A percentile compares a stretch with the other conserved stretches of the same genome.
phyloP scores from a whole-genome alignment of 1,284 basidiomycete species.

The Ustilago esculenta region DNA sequence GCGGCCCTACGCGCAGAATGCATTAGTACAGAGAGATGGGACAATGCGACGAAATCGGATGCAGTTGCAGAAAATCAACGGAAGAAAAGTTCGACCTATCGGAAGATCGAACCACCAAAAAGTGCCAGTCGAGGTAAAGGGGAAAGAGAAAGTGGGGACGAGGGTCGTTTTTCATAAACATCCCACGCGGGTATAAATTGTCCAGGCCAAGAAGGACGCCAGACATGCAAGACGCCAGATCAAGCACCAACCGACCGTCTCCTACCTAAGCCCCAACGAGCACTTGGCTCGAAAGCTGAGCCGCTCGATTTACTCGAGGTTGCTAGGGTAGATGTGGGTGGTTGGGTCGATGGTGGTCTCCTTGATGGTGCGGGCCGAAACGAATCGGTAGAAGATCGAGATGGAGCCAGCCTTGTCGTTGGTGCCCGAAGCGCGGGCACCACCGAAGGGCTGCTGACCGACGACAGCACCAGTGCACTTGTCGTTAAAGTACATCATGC shows the following conservation, averaged over 20 bases:
- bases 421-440: conserved; percentile 89
- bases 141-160: conserved; percentile 2
- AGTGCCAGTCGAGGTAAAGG: conserved; percentile 10
- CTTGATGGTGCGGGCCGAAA: conserved; percentile 90
- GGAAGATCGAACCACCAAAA: too few species aligned
- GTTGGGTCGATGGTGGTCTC: conserved; percentile 73
- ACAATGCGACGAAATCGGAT: conserved; percentile 27
- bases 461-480: conserved; percentile 83
- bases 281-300: neutral
- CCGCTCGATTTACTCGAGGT: conserved; percentile 46
- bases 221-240: too few species aligned
- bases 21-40: conserved; percentile 21
- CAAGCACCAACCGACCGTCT: neutral
- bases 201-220: neutral
- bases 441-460: conserved; percentile 93
- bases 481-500: conserved; percentile 68
- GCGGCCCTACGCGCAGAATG: conserved; percentile 44
- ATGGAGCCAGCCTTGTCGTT: conserved; percentile 98
- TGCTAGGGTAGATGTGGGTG: conserved; percentile 62
- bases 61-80: conserved; percentile 30
- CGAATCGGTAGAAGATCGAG: conserved; percentile 74
- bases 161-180: neutral
- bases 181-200: conserved; percentile 11
- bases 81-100: neutral
- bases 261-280: conserved; percentile 1